These are phyloP conservation scores for Sequoia sempervirens DNA, from an alignment of 75 land plant species.

Conservation along the genomic window DNA sequence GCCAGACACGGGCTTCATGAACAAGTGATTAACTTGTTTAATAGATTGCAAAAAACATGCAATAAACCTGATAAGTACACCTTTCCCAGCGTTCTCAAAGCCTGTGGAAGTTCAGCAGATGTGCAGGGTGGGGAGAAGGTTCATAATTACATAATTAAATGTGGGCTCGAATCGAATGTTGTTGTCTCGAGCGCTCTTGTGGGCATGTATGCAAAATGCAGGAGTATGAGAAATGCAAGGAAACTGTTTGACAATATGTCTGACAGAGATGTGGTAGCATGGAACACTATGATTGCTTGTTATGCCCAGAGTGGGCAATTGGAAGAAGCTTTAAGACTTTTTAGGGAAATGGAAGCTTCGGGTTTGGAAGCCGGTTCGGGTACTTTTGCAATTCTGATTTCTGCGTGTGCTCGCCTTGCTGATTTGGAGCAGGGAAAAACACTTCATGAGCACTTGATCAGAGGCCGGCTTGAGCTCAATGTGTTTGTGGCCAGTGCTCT, in stretches of 20 bases:
- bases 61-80: slow-evolving; percentile 23
- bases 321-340: slow-evolving; percentile 22
- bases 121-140: slow-evolving; percentile 6
- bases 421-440: slow-evolving; percentile 22
- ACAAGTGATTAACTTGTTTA: slow-evolving; percentile 23
- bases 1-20: slow-evolving; percentile 23
- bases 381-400: slow-evolving; percentile 24
- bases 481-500: slow-evolving; percentile 26
- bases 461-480: slow-evolving; percentile 12
- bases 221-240: slow-evolving; percentile 12
- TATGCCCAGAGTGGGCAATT: slow-evolving; percentile 21
- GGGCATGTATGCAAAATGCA: slow-evolving; percentile 19
- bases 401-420: slow-evolving; percentile 21
- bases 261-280: slow-evolving; percentile 21
- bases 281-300: slow-evolving; percentile 41
- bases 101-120: slow-evolving; percentile 26
- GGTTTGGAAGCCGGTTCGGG: slow-evolving; percentile 19
- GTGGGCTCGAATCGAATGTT: slow-evolving; percentile 21
- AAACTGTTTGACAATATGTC: slow-evolving; percentile 29
- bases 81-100: slow-evolving; percentile 27
- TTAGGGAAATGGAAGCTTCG: slow-evolving; percentile 18
- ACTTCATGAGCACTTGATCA: slow-evolving; percentile 17
- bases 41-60: slow-evolving; percentile 13
- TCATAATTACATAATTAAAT: slow-evolving; percentile 16
- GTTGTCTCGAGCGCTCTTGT: slow-evolving; percentile 16